Evolutionary conservation across 2,329 filamentous ascomycete genomes (phyloP).

Genomic region (Pseudopithomyces maydicus): DNA sequence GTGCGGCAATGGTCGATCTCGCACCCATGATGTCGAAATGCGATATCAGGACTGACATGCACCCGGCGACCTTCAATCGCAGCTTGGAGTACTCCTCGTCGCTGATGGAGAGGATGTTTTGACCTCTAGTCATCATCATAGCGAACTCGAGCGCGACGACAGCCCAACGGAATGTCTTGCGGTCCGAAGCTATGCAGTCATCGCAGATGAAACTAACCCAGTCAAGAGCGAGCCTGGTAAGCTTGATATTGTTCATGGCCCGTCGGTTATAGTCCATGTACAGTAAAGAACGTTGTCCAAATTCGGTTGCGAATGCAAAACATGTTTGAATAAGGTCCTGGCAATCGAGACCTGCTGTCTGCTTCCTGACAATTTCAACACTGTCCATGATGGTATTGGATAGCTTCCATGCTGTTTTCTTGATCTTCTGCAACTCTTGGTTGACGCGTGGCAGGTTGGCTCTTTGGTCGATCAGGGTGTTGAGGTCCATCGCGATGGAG

Average conservation of each 20-base stretch:
- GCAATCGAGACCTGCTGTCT: conserved; percentile 82
- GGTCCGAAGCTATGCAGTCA: conserved; percentile 90
- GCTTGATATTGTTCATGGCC: conserved; percentile 95
- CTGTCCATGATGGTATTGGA: conserved; percentile 99
- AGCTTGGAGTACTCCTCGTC: conserved; percentile 85
- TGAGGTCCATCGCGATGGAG: conserved; percentile 80
- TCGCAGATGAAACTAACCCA: conserved; percentile 99
- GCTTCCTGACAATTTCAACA: conserved; percentile 87
- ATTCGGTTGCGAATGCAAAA: conserved; percentile 98
- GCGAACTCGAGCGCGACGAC: conserved; percentile 94
- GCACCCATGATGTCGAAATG: conserved; percentile 99
- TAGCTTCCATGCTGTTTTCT: conserved; percentile 92
- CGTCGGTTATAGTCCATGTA: conserved; percentile 96
- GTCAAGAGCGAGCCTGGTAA: conserved; percentile 90
- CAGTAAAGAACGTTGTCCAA: conserved; percentile 89
- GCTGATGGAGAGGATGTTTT: conserved; percentile 88
- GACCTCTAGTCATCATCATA: conserved; percentile 94
- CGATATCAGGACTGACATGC: conserved; percentile 95
- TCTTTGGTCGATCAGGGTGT: conserved; percentile 87
- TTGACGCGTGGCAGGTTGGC: conserved; percentile 95
- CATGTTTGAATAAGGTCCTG: conserved; percentile 97
- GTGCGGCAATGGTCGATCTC: conserved; percentile 87
- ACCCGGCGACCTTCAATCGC: conserved; percentile 88
- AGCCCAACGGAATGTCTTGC: conserved; percentile 96
- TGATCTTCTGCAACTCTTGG: conserved; percentile 86